Evolutionary conservation across 2,329 filamentous ascomycete species (phyloP).

Genomic region (Fusarium pininemorale): DNA sequence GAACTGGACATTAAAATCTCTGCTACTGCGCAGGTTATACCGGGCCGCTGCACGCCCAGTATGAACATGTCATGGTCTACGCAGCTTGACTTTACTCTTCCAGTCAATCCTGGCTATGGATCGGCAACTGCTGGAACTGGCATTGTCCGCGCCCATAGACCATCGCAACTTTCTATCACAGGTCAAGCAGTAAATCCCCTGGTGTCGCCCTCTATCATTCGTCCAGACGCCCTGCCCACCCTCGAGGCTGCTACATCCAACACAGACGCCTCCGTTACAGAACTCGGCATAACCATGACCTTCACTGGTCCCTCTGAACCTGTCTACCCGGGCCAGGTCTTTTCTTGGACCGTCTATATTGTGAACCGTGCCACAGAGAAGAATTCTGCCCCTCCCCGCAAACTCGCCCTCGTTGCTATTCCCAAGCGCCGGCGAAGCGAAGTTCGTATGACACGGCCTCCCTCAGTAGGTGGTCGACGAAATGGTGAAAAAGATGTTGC

Average conservation of each 20-base stretch:
- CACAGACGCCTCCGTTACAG: conserved; percentile 59
- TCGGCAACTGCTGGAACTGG: conserved; percentile 59
- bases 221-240: conserved; percentile 68
- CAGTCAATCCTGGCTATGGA: conserved; percentile 71
- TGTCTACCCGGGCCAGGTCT: conserved; percentile 71
- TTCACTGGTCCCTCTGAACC: conserved; percentile 69
- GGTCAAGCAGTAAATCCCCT: conserved; percentile 64
- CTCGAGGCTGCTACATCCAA: conserved; percentile 63
- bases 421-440: conserved; percentile 71
- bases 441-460: conserved; percentile 60
- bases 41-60: conserved; percentile 66
- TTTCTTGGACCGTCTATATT: conserved; percentile 78
- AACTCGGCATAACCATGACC: conserved; percentile 79
- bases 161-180: conserved; percentile 70
- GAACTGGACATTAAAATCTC: conserved; percentile 69
- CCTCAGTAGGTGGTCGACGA: conserved; percentile 57
- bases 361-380: conserved; percentile 72
- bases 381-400: conserved; percentile 61
- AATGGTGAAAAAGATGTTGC: conserved; percentile 58
- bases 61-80: conserved; percentile 75
- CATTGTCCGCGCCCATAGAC: conserved; percentile 69
- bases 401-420: conserved; percentile 75
- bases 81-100: conserved; percentile 73
- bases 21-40: conserved; percentile 65
- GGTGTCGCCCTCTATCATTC: conserved; percentile 64